These are phyloP conservation scores for Coemansia umbellata DNA, from an alignment of 192 early-diverging fungal species.

Conservation along the genomic window DNA sequence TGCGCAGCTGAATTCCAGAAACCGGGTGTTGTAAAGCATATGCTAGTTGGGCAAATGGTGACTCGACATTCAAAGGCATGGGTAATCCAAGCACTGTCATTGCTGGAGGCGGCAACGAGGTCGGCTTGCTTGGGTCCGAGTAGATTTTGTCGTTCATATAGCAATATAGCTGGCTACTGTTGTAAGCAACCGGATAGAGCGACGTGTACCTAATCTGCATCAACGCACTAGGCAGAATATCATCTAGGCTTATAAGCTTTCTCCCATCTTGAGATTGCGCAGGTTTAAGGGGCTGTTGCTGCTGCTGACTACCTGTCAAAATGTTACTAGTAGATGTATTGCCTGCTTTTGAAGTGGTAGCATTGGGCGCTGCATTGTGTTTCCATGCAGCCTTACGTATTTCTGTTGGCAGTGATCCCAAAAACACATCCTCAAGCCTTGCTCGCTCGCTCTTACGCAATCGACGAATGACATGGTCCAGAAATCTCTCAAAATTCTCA, in stretches of 20 bases:
- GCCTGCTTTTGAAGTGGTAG: background rate
- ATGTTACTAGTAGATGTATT: background rate
- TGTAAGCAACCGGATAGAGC: conserved; percentile 31
- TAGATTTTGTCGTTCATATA: conserved; percentile 30
- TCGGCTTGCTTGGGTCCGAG: conserved; percentile 20
- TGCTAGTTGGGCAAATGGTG: conserved; percentile 55
- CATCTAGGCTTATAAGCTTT: conserved; percentile 17
- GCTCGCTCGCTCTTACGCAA: conserved; percentile 24
- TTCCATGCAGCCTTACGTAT: conserved; percentile 4
- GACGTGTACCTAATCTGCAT: conserved; percentile 47
- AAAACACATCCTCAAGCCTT: conserved; percentile 27
- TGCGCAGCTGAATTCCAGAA: conserved; percentile 63
- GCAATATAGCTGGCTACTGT: conserved; percentile 22
- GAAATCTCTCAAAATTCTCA: conserved; percentile 78
- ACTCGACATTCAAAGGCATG: conserved; percentile 48
- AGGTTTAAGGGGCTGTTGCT: conserved; percentile 3
- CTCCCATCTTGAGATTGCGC: background rate
- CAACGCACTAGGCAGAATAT: conserved; percentile 36
- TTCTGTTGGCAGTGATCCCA: conserved; percentile 26
- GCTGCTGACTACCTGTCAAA: background rate
- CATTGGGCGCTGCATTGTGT: background rate
- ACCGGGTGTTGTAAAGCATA: conserved; percentile 66
- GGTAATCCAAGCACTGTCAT: conserved; percentile 1
- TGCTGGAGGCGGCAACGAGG: conserved; percentile 28
- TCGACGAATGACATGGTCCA: conserved; percentile 58